Conservation (phyloP, 176 grass and related monocot genomes). For the Juncus effusus region DNA sequence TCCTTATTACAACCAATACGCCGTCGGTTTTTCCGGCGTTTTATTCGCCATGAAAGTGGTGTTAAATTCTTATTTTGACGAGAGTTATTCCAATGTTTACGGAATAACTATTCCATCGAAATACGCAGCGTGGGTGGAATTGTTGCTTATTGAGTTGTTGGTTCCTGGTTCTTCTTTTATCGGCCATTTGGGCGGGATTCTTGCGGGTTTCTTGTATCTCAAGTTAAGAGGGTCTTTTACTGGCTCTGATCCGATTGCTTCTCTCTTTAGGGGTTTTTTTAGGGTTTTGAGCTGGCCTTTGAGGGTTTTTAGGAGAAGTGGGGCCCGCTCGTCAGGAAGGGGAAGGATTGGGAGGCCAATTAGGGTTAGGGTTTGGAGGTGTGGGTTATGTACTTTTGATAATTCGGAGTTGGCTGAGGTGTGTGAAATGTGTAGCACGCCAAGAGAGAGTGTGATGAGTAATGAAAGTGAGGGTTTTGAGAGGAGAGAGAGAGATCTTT, state of each 20-base stretch:
- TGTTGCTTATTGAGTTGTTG: slow-evolving; percentile 85
- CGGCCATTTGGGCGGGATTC: slow-evolving; percentile 76
- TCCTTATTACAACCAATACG: slow-evolving; percentile 52
- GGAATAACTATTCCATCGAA: slow-evolving; percentile 74
- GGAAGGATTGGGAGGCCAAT: slow-evolving; percentile 37
- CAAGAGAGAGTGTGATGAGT: slow-evolving; percentile 7
- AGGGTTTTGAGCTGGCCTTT: slow-evolving; percentile 69
- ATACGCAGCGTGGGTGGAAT: slow-evolving; percentile 81
- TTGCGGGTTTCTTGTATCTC: slow-evolving; percentile 76
- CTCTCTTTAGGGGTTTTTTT: slow-evolving; percentile 40
- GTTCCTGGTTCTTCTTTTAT: slow-evolving; percentile 73
- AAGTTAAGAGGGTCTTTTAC: slow-evolving; percentile 44
- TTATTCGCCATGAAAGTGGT: slow-evolving; percentile 90
- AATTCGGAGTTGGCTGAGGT: slow-evolving; percentile 49
- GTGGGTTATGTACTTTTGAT: slow-evolving; percentile 72
- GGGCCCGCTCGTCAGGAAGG: slow-evolving; percentile 12
- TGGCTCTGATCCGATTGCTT: slow-evolving; percentile 38
- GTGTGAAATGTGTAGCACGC: slow-evolving; percentile 87
- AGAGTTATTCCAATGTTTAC: slow-evolving; percentile 45
- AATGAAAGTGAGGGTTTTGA: slow-evolving; percentile 10
- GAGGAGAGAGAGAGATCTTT: slow-evolving; percentile 23
- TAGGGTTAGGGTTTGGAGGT: slow-evolving; percentile 53
- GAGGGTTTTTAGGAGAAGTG: slow-evolving; percentile 37
- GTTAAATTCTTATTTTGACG: slow-evolving; percentile 54
- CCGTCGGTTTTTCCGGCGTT: slow-evolving; percentile 89